Base-by-base conservation (phyloP, 306 rosid genomes). In the Cotoneaster glaucophyllus region DNA sequence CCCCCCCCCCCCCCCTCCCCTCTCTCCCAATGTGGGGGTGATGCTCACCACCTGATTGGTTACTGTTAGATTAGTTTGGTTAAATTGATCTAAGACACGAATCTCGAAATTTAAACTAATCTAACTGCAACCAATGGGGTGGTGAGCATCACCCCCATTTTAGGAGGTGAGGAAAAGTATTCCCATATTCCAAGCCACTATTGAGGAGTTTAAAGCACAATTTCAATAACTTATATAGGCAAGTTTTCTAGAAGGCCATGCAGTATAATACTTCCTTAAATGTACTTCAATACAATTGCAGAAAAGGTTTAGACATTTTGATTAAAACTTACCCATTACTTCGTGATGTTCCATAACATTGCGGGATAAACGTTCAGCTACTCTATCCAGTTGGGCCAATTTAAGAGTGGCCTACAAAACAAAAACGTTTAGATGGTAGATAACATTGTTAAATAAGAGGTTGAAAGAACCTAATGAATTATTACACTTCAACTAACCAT, bases 341-440 rank as follows among this genome's bases (percentile, higher is more conserved):
- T 96, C 97, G 81, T 96, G 96, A 82, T 96, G 92, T 86, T 96
- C 90, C 97, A 96, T 96, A 74, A 96, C 97, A 68, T 96, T 95
- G 73, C 82, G 90, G 71, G 99, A 96, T 72, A 96, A 86, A 53
- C 67, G 78, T 79, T 96, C 99, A 28, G 98, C 90, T 64, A 96
- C 98, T 83, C 71, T 96, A 85, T 96, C 99, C 84, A 96, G 86
- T 75, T 96, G 99, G 50, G 89, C 84, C 78, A 96, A 87, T 87
- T 96, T 89, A 81, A 90, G 95, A 71, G 99, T 67, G 67, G 98
- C 99, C 98, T 96, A 75, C 62, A 41, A 75, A 62, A 74, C 1
- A 28, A 32, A 12, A 45, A 11, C 14, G 21, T 43, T 69, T 22
- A 67, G 39, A 48, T 10, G 4, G 41, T 44, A 74, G 53, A 56